Evolutionary conservation across 495 filamentous ascomycete species (phyloP), one percentile per base, ranked within the genome.

Genomic region (Corynascus novoguineensis): DNA sequence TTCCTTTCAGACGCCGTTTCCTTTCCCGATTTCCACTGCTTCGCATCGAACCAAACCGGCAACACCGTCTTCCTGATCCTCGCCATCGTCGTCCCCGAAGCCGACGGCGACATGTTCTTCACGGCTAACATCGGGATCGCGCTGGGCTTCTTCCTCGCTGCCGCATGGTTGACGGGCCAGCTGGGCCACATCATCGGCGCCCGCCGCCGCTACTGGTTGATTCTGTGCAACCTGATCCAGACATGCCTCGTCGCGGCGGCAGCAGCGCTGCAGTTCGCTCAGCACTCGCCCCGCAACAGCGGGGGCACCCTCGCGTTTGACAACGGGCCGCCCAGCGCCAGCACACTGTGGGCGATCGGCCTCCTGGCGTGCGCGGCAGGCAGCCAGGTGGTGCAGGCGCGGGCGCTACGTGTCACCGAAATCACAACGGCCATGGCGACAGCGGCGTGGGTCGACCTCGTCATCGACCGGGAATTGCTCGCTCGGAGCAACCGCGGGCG

Each of bases 361-460:
- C 64, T 83, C 29, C 65, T 86, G 19, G 82, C 82, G 3, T 76
- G 78, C 34, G 76, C 81, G 3, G 77, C 81, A 0, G 83, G 83
- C 1, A 75, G 70, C 7, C 83, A 85, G 63, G 83, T 86, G 0
- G 81, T 81, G 15, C 75, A 82, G 72, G 72, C 71, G 5, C 70
- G 83, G 7, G 67, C 73, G 9, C 62, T 86, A 55, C 68, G 75
- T 44, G 77, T 84, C 67, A 79, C 80, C 6, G 81, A 86, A 62
- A 86, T 85, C 29, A 82, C 73, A 24, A 85, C 83, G n/a, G 83
- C 83, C 3, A 85, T 85, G 82, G 83, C 83, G 1, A 86, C 83
- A 25, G 81, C 83, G 8, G 81, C 83, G 3, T 85, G 80, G 74
- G 66, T 86, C 6, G 83, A 85, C 58, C 57, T 86, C 25, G 65